Evolutionary conservation across 108 stramenopile genomes (phyloP), one percentile per base, ranked within the genome.

Genomic region (Cyclotella atomus): DNA sequence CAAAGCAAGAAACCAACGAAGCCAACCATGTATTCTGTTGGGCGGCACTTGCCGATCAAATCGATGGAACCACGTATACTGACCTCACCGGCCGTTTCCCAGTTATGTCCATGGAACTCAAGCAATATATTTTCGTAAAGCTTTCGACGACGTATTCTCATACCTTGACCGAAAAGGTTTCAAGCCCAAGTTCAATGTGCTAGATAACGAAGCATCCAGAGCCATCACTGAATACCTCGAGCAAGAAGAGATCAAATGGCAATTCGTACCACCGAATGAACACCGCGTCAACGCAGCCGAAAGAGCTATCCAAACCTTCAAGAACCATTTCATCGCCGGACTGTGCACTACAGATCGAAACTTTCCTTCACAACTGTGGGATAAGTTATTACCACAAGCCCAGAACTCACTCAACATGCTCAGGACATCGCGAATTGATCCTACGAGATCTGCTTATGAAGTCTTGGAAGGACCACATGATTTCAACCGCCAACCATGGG

Each of bases 401-500:
- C 35, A 36, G 20, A 35, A 36, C 35, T 36, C 35, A 5, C 35
- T 61, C 33, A 61, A 61, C 25, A 23, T 64, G 24, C 63, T 64
- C 17, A 3, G 63, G 27, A 64, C 33, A 24, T 25, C 49, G 12
- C 44, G 28, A 12, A 20, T 28, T 23, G 16, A 85, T 38, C 84
- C 84, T 1, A 23, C 12, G 0, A 34, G 41, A n/a, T 73, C 71
- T 25, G 76, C 82, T 0, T 68, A 77, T 27, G 30, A 65, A 28
- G 10, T 25, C 1, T 21, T 71, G 0, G 34, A 59, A 25, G 81
- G 81, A 7, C 41, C 34, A 20, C 68, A 70, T 55, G 69, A 85
- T 65, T 83, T 49, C 74, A 80, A 81, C 46, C 61, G 70, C 16
- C 64, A 73, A 24, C 87, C 84, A 24, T 49, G 81, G n/a, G 83